These are phyloP conservation scores for Penicillium parvum DNA, from an alignment of 495 filamentous ascomycete species.

Conservation along the genomic window DNA sequence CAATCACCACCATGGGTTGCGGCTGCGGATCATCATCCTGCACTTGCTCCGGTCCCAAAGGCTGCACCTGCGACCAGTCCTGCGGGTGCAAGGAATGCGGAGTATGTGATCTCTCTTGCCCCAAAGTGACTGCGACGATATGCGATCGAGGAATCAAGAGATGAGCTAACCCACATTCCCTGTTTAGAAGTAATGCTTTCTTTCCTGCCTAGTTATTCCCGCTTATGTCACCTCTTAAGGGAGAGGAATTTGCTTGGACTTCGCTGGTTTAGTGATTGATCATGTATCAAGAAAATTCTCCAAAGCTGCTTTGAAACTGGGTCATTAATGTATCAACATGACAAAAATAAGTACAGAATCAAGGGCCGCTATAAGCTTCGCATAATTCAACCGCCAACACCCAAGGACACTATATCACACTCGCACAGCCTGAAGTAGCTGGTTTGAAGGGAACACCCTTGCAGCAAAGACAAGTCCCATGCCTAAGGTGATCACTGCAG, in stretches of 20 bases:
- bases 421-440: conserved; percentile 9
- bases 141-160: conserved; percentile 1
- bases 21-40: conserved; percentile 38
- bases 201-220: too few species aligned
- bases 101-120: conserved; percentile 31
- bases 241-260: too few species aligned
- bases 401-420: too few species aligned
- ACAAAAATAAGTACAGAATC: too few species aligned
- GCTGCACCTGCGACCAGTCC: conserved; percentile 35
- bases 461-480: conserved; percentile 20
- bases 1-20: conserved; percentile 31
- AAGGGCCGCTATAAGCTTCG: background rate
- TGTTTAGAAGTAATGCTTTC: background rate
- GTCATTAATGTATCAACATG: too few species aligned
- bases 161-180: background rate
- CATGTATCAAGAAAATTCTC: too few species aligned
- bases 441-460: conserved; percentile 15
- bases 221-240: too few species aligned
- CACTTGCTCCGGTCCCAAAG: conserved; percentile 32
- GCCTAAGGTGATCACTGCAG: conserved; percentile 12
- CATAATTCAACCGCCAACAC: too few species aligned
- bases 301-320: too few species aligned
- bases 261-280: too few species aligned
- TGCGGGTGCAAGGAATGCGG: conserved; percentile 46
- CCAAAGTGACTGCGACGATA: background rate